A percentile compares a stretch with the other conserved stretches of the same genome.
Evolutionary conservation across 495 filamentous ascomycete genomes (phyloP).

Genomic region (Xylaria scruposa): DNA sequence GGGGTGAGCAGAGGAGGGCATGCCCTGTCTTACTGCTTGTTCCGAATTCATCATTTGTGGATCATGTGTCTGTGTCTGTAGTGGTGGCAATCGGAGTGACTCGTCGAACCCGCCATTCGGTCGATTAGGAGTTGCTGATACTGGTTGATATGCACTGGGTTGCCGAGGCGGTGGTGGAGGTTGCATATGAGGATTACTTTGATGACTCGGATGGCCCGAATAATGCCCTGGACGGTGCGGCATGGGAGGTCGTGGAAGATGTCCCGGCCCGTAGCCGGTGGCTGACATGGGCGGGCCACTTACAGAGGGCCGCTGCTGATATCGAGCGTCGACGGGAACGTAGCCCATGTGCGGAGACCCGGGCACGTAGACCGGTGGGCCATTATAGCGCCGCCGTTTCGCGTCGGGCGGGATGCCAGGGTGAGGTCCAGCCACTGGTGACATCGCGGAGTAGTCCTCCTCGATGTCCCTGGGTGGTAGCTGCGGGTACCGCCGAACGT

Average conservation of each 20-base stretch:
- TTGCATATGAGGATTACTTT: conserved; percentile 38
- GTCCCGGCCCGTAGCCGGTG: conserved; percentile 31
- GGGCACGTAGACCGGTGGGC: conserved; percentile 35
- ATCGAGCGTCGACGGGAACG: conserved; percentile 33
- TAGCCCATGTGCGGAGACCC: conserved; percentile 39
- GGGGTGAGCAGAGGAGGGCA: conserved; percentile 7
- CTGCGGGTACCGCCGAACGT: conserved; percentile 38
- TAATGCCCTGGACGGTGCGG: conserved; percentile 31
- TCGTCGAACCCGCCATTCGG: conserved; percentile 45
- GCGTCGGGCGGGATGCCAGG: conserved; percentile 51
- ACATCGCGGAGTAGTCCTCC: conserved; percentile 52
- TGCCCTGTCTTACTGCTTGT: conserved; percentile 22
- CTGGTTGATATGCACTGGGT: conserved; percentile 30
- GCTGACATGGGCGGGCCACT: conserved; percentile 33
- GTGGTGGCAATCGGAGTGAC: conserved; percentile 62
- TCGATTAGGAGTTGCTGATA: conserved; percentile 28
- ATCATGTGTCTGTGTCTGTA: conserved; percentile 55
- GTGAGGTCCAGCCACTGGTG: conserved; percentile 32
- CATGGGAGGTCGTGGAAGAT: conserved; percentile 32
- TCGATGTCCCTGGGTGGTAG: conserved; percentile 40
- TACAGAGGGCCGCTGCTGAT: conserved; percentile 31
- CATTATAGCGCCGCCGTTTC: conserved; percentile 64
- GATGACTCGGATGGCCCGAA: conserved; percentile 12
- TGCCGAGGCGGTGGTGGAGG: conserved; percentile 38
- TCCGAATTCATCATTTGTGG: conserved; percentile 33